Percentiles rank a stretch among this genome's conserved stretches.
Conservation (phyloP, 805 yeast genomes). For the Vanderwaltozyma tropicalis region DNA sequence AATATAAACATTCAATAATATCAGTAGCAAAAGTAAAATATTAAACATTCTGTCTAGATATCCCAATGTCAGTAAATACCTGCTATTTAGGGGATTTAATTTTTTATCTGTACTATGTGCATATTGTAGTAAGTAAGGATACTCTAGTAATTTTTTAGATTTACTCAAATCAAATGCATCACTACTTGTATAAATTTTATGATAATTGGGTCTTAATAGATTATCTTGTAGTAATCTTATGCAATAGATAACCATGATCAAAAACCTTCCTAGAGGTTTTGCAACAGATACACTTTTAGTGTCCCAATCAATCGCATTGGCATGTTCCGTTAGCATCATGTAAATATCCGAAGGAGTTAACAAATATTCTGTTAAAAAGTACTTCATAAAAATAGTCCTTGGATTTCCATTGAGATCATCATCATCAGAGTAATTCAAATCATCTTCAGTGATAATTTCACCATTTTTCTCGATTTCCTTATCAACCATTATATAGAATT, state of each 20-base stretch:
- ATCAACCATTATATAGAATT: no score
- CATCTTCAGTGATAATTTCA: not conserved
- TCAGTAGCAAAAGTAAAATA: slow-evolving; percentile 3
- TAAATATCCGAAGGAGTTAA: slow-evolving; percentile 11
- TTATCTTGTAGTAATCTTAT: slow-evolving; percentile 24
- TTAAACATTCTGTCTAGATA: slow-evolving; percentile 9
- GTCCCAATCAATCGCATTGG: slow-evolving; percentile 26
- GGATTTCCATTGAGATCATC: not conserved
- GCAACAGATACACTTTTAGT: slow-evolving; percentile 16
- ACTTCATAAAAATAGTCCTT: not conserved
- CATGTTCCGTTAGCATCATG: slow-evolving; percentile 14
- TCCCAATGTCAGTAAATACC: slow-evolving; percentile 10
- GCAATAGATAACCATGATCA: slow-evolving; percentile 13
- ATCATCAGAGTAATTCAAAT: not conserved
- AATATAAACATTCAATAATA: slow-evolving; percentile 9
- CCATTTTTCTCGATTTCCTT: no score
- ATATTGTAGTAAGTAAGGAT: slow-evolving; percentile 1
- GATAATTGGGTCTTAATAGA: slow-evolving; percentile 19
- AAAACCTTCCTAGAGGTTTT: slow-evolving; percentile 17
- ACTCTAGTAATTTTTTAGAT: slow-evolving; percentile 15
- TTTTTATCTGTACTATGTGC: not conserved
- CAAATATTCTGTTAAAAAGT: not conserved
- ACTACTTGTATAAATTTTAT: slow-evolving; percentile 8
- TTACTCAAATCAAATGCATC: slow-evolving; percentile 24
- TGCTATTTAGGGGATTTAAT: not conserved